A percentile compares a stretch with the other conserved stretches of the same genome.
These are phyloP conservation scores for Teunomyces atbi DNA, from an alignment of 805 yeast species.

Conservation along the genomic window DNA sequence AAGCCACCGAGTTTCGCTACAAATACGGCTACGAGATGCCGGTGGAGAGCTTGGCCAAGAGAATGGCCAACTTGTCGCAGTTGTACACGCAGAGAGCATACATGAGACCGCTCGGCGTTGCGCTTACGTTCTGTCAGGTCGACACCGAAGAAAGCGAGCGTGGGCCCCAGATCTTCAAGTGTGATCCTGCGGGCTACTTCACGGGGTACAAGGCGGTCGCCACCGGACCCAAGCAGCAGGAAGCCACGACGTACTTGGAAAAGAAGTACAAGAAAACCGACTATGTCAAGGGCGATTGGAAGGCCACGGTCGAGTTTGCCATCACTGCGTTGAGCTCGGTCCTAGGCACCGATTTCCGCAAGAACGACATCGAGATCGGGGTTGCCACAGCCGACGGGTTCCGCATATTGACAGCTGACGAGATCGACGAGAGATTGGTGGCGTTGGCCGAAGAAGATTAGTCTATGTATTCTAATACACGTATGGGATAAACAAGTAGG, in stretches of 20 bases:
- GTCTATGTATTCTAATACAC: slow-evolving; percentile 26
- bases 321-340: slow-evolving; percentile 83
- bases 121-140: slow-evolving; percentile 80
- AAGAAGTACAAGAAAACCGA: slow-evolving; percentile 78
- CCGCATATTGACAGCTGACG: slow-evolving; percentile 71
- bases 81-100: slow-evolving; percentile 96
- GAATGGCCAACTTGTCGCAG: slow-evolving; percentile 95
- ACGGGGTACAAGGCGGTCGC: slow-evolving; percentile 89
- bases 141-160: slow-evolving; percentile 60
- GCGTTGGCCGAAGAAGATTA: slow-evolving; percentile 95
- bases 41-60: slow-evolving; percentile 83
- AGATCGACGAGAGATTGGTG: slow-evolving; percentile 90
- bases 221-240: slow-evolving; percentile 97
- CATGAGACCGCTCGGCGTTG: slow-evolving; percentile 97
- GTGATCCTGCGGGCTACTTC: slow-evolving; percentile 97
- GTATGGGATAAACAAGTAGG: slow-evolving; percentile 88
- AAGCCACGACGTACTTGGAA: slow-evolving; percentile 84
- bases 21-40: slow-evolving; percentile 97
- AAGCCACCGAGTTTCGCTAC: slow-evolving; percentile 92
- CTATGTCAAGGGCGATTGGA: slow-evolving; percentile 78
- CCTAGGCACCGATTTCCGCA: slow-evolving; percentile 88
- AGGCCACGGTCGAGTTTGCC: slow-evolving; percentile 83
- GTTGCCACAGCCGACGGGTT: slow-evolving; percentile 76
- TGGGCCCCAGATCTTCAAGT: slow-evolving; percentile 88
- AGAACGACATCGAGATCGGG: slow-evolving; percentile 91